Base-by-base conservation (phyloP, 2,329 filamentous ascomycete species). In the Whalleya microplaca region DNA sequence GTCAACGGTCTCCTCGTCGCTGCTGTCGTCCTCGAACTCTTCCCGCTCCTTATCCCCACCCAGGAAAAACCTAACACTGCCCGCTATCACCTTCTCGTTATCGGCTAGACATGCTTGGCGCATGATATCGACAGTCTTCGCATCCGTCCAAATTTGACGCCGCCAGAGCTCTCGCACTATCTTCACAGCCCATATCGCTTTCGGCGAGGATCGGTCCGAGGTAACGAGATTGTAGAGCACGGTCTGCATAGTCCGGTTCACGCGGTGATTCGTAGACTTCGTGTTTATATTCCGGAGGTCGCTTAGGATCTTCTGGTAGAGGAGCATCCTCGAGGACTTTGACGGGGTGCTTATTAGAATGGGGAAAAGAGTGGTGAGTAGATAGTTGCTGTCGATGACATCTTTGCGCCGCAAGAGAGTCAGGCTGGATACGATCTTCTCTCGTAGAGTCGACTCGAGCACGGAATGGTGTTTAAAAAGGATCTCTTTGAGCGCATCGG, bases 121-220 rank as follows among this genome's bases (percentile, higher is more conserved):
- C 93, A 99, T 98, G 63, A 98, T 91, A 69, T 96, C 92, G n/a
- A 98, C 95, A 0, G 94, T 88, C 72, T 93, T 95, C 1, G 92
- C 85, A 68, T 99, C 95, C 9, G 90, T 92, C 95, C 95, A 99
- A 62, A 98, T 88, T 67, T 97, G 93, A 45, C 94, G 85, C 76
- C 93, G 96, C 95, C 95, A 99, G 69, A 99, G 80, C 77, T 99
- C 95, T 60, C 94, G 84, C 3, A 93, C 96, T 62, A 99, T 84
- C 75, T 97, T 97, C 59, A 97, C 92, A 2, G 95, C 92, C 95
- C 95, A 99, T 48, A 99, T 82, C 3, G 90, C 92, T 69, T 96
- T 95, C 1, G 91, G 83, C 0, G 92, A 96, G 8, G 89, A 82
- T 42, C 90, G 86, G 72, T 99, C 94, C 2, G 90, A 90, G 16